A percentile compares a stretch with the other conserved stretches of the same genome.
Evolutionary conservation across 805 yeast genomes (phyloP).

Genomic region (Candida lessepsii): DNA sequence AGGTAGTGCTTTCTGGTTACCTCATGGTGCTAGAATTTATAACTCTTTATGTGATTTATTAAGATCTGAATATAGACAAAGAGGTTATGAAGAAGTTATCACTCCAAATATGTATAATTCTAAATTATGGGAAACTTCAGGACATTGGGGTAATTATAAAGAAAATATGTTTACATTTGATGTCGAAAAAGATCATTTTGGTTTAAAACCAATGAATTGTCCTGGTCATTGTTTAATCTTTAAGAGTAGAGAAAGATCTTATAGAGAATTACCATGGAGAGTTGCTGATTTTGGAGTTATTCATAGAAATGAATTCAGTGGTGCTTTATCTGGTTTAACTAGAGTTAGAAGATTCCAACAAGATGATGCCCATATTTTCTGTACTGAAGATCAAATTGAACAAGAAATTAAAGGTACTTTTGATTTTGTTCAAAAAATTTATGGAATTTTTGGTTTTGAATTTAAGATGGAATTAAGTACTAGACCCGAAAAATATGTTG

Average conservation of each 20-base stretch:
- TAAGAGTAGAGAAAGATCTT: slow-evolving; percentile 89
- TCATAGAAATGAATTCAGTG: slow-evolving; percentile 95
- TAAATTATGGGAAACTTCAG: slow-evolving; percentile 97
- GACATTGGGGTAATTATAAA: slow-evolving; percentile 97
- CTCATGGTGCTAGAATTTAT: slow-evolving; percentile 98
- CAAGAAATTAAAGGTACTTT: slow-evolving; percentile 79
- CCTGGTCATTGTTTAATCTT: slow-evolving; percentile 93
- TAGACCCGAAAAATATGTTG: slow-evolving; percentile 94
- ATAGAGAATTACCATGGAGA: slow-evolving; percentile 97
- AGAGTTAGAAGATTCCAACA: slow-evolving; percentile 99
- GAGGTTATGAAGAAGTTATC: slow-evolving; percentile 97
- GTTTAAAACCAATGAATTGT: slow-evolving; percentile 93
- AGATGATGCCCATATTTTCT: slow-evolving; percentile 98
- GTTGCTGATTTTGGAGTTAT: slow-evolving; percentile 97
- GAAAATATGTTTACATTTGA: slow-evolving; percentile 97
- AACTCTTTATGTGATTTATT: slow-evolving; percentile 78
- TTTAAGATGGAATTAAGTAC: slow-evolving; percentile 97
- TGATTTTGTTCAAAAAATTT: slow-evolving; percentile 79
- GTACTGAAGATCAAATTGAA: slow-evolving; percentile 88
- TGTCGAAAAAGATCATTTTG: slow-evolving; percentile 93
- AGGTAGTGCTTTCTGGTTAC: slow-evolving; percentile 98
- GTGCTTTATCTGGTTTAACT: slow-evolving; percentile 87
- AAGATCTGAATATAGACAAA: slow-evolving; percentile 80
- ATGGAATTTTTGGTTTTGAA: slow-evolving; percentile 91
- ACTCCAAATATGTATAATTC: slow-evolving; percentile 99